Conservation (phyloP, 148 eudicot genomes). For the Rhododendron vialii region DNA sequence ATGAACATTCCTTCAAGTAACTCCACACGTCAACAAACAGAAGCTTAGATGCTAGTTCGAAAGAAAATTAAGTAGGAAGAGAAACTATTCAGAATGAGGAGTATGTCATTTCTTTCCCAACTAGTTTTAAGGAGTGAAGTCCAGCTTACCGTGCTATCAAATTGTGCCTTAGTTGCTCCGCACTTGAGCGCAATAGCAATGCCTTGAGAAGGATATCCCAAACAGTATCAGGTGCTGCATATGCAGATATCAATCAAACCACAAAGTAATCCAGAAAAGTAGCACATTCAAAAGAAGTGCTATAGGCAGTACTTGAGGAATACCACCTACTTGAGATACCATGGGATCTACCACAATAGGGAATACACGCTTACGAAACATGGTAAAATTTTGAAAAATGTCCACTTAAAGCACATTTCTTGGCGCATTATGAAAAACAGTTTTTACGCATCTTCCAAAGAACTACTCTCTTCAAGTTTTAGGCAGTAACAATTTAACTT, state of each 20-base stretch:
- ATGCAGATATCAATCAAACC: background rate
- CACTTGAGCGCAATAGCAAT: slow-evolving; percentile 92
- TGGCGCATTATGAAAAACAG: background rate
- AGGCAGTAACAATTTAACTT: background rate
- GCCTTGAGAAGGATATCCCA: slow-evolving; percentile 42
- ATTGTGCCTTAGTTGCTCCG: slow-evolving; percentile 96
- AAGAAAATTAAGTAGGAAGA: too few species aligned
- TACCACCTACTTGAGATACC: background rate
- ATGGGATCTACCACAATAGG: background rate
- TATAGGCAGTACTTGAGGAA: background rate
- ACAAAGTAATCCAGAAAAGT: background rate
- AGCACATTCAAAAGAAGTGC: background rate
- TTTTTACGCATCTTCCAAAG: background rate
- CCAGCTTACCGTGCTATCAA: slow-evolving; percentile 80
- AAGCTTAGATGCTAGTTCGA: background rate
- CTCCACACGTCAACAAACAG: background rate
- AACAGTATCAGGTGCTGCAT: background rate
- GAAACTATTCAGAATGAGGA: background rate
- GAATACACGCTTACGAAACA: background rate
- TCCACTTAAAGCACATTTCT: background rate
- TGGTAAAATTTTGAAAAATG: background rate
- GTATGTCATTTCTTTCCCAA: background rate
- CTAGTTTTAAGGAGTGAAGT: background rate
- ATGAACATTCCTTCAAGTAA: background rate
- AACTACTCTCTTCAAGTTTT: background rate